Evolutionary conservation across 371 early-diverging fungal species (phyloP), one percentile per base, ranked within the genome.

Genomic region (Apophysomyces sp.): DNA sequence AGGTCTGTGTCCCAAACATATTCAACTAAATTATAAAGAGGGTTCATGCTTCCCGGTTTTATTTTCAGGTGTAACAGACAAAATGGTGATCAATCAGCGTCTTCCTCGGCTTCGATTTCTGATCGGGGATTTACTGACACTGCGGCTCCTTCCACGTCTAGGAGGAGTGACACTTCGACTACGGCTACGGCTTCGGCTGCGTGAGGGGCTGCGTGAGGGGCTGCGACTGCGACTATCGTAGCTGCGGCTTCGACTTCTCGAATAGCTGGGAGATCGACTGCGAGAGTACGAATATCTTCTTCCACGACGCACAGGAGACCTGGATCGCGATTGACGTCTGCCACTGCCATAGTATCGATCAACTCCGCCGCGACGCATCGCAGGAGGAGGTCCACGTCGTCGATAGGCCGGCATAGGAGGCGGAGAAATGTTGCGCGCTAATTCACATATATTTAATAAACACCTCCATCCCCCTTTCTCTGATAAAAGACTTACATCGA

Each of bases 141-240:
- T 60, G 40, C 69, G 66, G 11, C 69, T 64, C 31, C 62, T 34
- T 12, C 69, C 56, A 52, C 66, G 63, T 41, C 64, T 62, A 24
- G 64, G 63, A 32, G 65, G 65, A 16, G 69, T 62, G 18, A 57
- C 18, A 56, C 72, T 72, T 37, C 67, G 61, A 29, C 77, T 70
- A 29, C 61, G 58, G 61, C 68, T 60, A 16, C 60, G 65, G 57
- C 68, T 67, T 34, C 65, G 59, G 57, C 69, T 68, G 24, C 70
- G 65, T 28, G 65, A 56, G 49, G 69, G 74, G 9, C 78, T 77
- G n/a, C 73, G 66, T 57, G 67, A 56, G 28, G 72, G 76, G 18
- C 73, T 73, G 51, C 73, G 73, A 37, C 76, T 76, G 18, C 71
- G 70, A 26, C 75, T 63, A n/a, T 67, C 66, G 31, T 66, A 73